Evolutionary conservation across 1,284 basidiomycete species (phyloP).

Genomic region (Gastroboletus turbinatus): DNA sequence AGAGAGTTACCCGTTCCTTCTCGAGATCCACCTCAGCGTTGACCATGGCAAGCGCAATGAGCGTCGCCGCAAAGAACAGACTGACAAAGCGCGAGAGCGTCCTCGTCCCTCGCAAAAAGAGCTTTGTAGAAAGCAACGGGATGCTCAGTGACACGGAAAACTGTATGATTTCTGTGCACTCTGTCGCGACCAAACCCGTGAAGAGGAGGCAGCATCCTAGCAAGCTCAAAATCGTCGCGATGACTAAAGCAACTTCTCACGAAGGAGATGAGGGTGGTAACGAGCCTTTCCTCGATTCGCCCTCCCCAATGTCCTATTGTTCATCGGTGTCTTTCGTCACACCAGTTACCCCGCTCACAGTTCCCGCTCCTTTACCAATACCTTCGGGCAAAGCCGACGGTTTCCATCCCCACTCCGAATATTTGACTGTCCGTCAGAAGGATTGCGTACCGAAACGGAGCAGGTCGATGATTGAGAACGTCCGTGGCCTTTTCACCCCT

Average conservation of each 20-base stretch:
- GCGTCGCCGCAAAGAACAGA: slow-evolving; percentile 53
- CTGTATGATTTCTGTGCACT: slow-evolving; percentile 8
- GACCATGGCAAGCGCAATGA: slow-evolving; percentile 52
- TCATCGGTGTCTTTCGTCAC: slow-evolving; percentile 44
- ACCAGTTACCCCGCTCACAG: slow-evolving; percentile 38
- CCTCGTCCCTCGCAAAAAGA: slow-evolving; percentile 54
- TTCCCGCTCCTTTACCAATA: slow-evolving; percentile 25
- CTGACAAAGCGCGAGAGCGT: slow-evolving; percentile 67
- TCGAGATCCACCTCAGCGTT: slow-evolving; percentile 49
- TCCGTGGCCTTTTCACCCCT: slow-evolving; percentile 42
- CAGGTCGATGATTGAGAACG: slow-evolving; percentile 50
- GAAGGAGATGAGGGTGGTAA: slow-evolving; percentile 24
- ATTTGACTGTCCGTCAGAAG: slow-evolving; percentile 24
- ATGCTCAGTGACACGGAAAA: slow-evolving; percentile 21
- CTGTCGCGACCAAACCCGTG: slow-evolving; percentile 10
- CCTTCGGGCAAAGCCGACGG: slow-evolving; percentile 24
- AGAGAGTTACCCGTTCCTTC: slow-evolving; percentile 44
- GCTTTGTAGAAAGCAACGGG: slow-evolving; percentile 36
- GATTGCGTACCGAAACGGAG: slow-evolving; percentile 42
- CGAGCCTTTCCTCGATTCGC: slow-evolving; percentile 35
- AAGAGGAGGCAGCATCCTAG: slow-evolving; percentile 42
- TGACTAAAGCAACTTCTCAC: slow-evolving; percentile 21
- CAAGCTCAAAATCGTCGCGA: slow-evolving; percentile 45
- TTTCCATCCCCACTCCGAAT: slow-evolving; percentile 31
- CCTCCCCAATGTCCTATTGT: slow-evolving; percentile 49